A percentile compares a stretch with the other conserved stretches of the same genome.
phyloP scores from a whole-genome alignment of 2,329 filamentous ascomycete genomes.

The Exophiala aquamarina region DNA sequence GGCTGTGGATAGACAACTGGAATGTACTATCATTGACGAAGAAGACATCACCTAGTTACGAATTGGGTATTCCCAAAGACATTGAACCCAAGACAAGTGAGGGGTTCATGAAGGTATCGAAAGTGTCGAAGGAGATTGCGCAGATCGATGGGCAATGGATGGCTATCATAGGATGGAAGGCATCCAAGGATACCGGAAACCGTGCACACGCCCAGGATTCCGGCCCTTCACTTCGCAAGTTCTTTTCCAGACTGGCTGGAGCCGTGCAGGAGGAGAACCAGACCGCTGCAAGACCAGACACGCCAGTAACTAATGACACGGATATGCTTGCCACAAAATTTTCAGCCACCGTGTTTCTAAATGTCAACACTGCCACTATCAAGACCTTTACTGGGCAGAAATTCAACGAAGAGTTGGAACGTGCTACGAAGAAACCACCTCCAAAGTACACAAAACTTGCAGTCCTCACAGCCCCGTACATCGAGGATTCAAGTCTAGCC shows the following conservation, averaged over 20 bases:
- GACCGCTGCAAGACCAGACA: conserved; percentile 39
- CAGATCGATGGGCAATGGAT: conserved; percentile 92
- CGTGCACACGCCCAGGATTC: conserved; percentile 42
- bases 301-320: conserved; percentile 50
- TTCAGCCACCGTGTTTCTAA: conserved; percentile 80
- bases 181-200: conserved; percentile 45
- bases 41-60: conserved; percentile 75
- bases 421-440: conserved; percentile 95
- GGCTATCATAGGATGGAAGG: conserved; percentile 82
- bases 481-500: conserved; percentile 45
- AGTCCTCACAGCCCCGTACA: conserved; percentile 87
- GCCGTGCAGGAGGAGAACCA: conserved; percentile 28
- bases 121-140: conserved; percentile 80
- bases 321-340: conserved; percentile 64
- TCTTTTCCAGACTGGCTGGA: conserved; percentile 76
- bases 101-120: conserved; percentile 79
- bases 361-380: conserved; percentile 81
- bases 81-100: conserved; percentile 82
- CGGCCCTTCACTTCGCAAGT: conserved; percentile 68
- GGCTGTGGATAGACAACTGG: conserved; percentile 88
- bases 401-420: conserved; percentile 83
- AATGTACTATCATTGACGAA: conserved; percentile 77
- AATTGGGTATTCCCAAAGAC: conserved; percentile 72
- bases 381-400: conserved; percentile 70
- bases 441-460: conserved; percentile 83